These are phyloP conservation scores for Saturnispora halmiae DNA, from an alignment of 805 yeast genomes.

Conservation along the genomic window DNA sequence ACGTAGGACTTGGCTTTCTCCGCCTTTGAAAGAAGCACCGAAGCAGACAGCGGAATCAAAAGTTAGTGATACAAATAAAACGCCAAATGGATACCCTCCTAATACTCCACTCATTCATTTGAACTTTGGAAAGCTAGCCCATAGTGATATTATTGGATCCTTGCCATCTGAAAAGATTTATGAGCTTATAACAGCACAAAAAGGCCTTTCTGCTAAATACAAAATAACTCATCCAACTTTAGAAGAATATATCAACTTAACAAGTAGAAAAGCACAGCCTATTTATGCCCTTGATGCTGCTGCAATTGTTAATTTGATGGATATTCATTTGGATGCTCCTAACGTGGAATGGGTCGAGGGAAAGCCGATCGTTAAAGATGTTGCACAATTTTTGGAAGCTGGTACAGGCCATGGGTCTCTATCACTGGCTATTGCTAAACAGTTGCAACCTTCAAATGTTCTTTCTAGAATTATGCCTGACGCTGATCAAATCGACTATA, in stretches of 20 bases:
- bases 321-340: slow-evolving; percentile 37
- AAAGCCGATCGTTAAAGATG: slow-evolving; percentile 5
- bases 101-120: slow-evolving; percentile 14
- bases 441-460: slow-evolving; percentile 38
- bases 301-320: slow-evolving; percentile 38
- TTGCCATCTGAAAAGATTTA: slow-evolving; percentile 29
- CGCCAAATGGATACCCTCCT: slow-evolving; percentile 13
- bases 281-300: slow-evolving; percentile 43
- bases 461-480: slow-evolving; percentile 16
- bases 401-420: slow-evolving; percentile 51
- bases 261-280: slow-evolving; percentile 40
- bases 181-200: slow-evolving; percentile 14
- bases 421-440: slow-evolving; percentile 34
- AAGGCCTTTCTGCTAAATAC: slow-evolving; percentile 20
- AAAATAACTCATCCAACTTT: slow-evolving; percentile 33
- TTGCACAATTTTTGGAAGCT: slow-evolving; percentile 37
- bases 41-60: slow-evolving; percentile 3
- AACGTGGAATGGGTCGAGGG: slow-evolving; percentile 10
- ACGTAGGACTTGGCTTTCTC: slow-evolving; percentile 24
- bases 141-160: slow-evolving; percentile 32
- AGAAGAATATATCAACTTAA: slow-evolving; percentile 38
- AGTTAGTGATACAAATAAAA: slow-evolving; percentile 1
- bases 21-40: slow-evolving; percentile 19
- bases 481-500: slow-evolving; percentile 13
- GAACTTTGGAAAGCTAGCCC: slow-evolving; percentile 26